phyloP scores from a whole-genome alignment of 2,329 filamentous ascomycete genomes.

The Waltergamsia citrina region DNA sequence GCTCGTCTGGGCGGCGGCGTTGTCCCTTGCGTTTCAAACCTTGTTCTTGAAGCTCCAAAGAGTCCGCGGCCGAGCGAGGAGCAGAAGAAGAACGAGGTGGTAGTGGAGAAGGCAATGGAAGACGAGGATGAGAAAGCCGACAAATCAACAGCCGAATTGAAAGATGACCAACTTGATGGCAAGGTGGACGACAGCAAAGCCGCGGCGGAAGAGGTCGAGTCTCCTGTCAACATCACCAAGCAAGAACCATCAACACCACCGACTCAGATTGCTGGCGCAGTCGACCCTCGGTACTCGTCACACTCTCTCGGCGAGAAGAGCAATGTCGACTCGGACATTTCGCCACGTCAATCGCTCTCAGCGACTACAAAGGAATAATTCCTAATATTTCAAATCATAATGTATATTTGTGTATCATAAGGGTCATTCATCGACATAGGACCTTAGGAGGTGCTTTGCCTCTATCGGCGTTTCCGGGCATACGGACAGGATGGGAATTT shows the following conservation, averaged over 20 bases:
- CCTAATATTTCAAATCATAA: background rate
- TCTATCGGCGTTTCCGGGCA: too few species aligned
- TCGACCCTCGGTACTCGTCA: background rate
- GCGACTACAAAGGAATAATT: background rate
- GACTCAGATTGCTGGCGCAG: background rate
- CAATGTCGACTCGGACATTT: background rate
- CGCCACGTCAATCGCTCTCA: background rate
- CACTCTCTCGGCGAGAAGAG: background rate
- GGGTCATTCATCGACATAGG: too few species aligned
- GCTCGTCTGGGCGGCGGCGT: conserved; percentile 85
- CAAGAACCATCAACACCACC: background rate
- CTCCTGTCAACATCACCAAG: background rate
- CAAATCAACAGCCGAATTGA: background rate
- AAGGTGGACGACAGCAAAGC: too few species aligned
- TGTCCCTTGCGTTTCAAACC: conserved; percentile 41
- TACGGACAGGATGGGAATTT: too few species aligned
- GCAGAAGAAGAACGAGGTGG: background rate
- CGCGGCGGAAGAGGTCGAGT: too few species aligned
- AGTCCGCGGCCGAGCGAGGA: conserved; percentile 8
- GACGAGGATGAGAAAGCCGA: background rate
- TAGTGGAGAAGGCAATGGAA: background rate
- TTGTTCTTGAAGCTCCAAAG: conserved; percentile 7
- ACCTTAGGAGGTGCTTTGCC: too few species aligned
- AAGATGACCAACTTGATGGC: too few species aligned
- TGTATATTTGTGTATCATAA: conserved; percentile 1